Base-by-base conservation (phyloP, 352 stramenopile genomes). In the Phytophthora hibernalis region DNA sequence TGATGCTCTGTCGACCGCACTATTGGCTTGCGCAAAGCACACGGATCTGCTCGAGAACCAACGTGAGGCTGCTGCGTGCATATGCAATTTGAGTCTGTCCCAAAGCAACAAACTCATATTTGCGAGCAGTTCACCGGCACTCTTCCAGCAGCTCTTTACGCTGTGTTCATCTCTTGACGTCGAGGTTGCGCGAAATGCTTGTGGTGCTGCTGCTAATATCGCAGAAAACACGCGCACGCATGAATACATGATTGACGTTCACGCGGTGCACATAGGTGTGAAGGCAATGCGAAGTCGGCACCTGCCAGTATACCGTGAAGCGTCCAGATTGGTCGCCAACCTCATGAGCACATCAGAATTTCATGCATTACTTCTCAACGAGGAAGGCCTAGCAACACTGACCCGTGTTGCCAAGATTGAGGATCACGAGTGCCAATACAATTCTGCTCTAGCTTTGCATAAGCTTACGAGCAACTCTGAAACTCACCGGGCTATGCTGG, bases 181-280 rank as follows among this genome's bases (percentile, higher is more conserved):
- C 26, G 94, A 99, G 60, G 91, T 96, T 12, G 91, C 94, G 18
- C 83, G 96, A 44, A 96, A 98, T 50, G 92, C 96, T 1, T 97
- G 92, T 50, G 96, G 89, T 3, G 83, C 96, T 11, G 74, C 96
- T 3, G 96, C 96, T 1, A 99, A 99, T 66, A 72, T 98, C 18
- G 77, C 91, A 16, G 92, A 98, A 71, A 78, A 97, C 43, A 68
- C 60, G 7, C 82, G 82, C 5, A 95, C 90, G 6, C 93, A 98
- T 73, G 70, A 89, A 59, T 65, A 63, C 37, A 80, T 99, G 71
- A 80, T 96, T 2, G 82, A 98, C 54, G 75, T 89, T 12, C 88
- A 96, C 38, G 86, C 87, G 16, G 78, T 98, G n/a, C 91, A 97
- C 56, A 87, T 94, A 5, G 80, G 89, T 28, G 79, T 96, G 24